Evolutionary conservation across 345 rosid species (phyloP), one percentile per base, ranked within the genome.

Genomic region (rapeseed (Brassica napus)): DNA sequence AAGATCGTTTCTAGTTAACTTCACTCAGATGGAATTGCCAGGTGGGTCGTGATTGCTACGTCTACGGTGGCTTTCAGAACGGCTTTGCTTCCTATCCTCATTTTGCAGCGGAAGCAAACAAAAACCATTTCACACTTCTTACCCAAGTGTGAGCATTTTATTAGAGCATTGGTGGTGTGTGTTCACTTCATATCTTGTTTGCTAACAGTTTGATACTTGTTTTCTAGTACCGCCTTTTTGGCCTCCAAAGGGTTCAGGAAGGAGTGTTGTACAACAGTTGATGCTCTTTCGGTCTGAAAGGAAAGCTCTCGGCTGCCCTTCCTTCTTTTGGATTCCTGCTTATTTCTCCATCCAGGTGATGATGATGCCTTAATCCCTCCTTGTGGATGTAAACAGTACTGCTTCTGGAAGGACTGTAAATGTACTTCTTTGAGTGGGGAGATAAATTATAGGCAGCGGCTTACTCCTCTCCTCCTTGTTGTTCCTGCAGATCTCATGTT

Each of bases 21-120:
- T 49, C 34, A 42, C 57, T 78, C 68, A 77, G 73, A 63, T 77
- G 79, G 68, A 6, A n/a, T 74, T 81, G 77, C 31, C 86, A 92
- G 98, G 98, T 94, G 98, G 98, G 49, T 89, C 18, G 82, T 91
- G 34, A 92, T 94, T 76, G 89, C 80, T 44, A 88, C 97, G 31
- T 87, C 97, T 4, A 89, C 98, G 1, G 59, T 91, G 65, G 92
- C 87, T 15, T 82, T 94, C 87, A 87, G 97, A 82, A 44, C 85
- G 3, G 68, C 88, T 9, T 37, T 92, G 82, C 74, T 94, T 58
- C 98, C 98, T 57, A 12, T 85, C 35, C 78, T 92, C 54, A 77
- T 92, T 80, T 64, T 90, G 80, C 97, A 91, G 79, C 88, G 89
- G 28, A 79, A 80, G 75, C 94, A 91, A 80, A 4, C 91, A n/a